Evolutionary conservation across 1,139 yeast species (phyloP).

Genomic region (Saccharomyces pastorianus): DNA sequence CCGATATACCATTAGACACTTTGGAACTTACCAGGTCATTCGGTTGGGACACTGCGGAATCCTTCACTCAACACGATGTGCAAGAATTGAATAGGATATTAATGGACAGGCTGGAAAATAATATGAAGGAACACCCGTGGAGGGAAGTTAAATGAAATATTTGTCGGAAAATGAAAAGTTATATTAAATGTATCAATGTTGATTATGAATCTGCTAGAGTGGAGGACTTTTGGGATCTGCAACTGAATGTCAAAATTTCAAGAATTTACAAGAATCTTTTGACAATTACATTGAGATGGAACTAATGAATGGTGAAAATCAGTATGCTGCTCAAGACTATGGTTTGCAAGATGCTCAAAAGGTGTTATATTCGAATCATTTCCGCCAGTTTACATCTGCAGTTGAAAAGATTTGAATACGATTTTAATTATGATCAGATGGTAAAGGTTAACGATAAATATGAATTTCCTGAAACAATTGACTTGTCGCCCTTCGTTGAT

Average conservation of each 20-base stretch:
- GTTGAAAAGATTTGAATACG: conserved; percentile 88
- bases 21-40: conserved; percentile 80
- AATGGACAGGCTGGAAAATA: conserved; percentile 87
- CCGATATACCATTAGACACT: conserved; percentile 74
- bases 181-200: conserved; percentile 87
- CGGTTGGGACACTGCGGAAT: conserved; percentile 96
- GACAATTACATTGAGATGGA: conserved; percentile 83
- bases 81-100: conserved; percentile 91
- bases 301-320: conserved; percentile 87
- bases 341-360: conserved; percentile 96
- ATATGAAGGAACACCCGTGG: conserved; percentile 89
- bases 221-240: conserved; percentile 98
- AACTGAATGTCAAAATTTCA: conserved; percentile 84
- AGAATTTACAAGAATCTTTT: conserved; percentile 65
- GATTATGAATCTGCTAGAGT: conserved; percentile 86
- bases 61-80: conserved; percentile 95
- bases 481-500: conserved; percentile 71
- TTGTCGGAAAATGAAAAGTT: conserved; percentile 98
- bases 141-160: conserved; percentile 67
- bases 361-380: conserved; percentile 82
- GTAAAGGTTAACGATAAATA: conserved; percentile 88
- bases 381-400: conserved; percentile 93
- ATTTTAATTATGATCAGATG: conserved; percentile 80
- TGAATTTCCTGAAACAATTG: conserved; percentile 81
- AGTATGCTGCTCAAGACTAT: conserved; percentile 84